Conservation (phyloP, 805 yeast species). For the Teunomyces panamensis region DNA sequence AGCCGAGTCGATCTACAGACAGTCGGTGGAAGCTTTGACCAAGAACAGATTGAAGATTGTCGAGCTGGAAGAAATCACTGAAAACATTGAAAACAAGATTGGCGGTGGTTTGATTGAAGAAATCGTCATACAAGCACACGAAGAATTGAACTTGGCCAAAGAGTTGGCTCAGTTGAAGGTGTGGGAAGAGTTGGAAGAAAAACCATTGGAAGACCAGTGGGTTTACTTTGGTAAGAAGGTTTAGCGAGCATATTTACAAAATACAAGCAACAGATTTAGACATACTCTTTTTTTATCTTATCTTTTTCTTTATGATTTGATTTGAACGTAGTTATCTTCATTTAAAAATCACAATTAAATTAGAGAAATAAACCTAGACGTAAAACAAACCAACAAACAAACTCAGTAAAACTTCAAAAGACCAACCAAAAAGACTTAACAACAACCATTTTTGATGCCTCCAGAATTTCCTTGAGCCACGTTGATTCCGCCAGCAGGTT, state of each 20-base stretch:
- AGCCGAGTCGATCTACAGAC: conserved; percentile 67
- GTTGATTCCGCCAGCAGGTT: conserved; percentile 35
- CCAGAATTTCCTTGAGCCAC: conserved; percentile 31
- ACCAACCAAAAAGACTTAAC: conserved; percentile 20
- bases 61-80: conserved; percentile 56
- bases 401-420: neutral
- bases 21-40: conserved; percentile 70
- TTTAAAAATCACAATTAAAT: conserved; percentile 2
- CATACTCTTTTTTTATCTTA: neutral
- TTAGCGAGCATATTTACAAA: conserved; percentile 17
- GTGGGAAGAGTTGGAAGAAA: conserved; percentile 81
- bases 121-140: conserved; percentile 76
- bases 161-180: conserved; percentile 64
- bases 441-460: conserved; percentile 35
- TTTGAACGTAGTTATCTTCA: neutral
- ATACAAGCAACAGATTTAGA: neutral
- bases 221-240: conserved; percentile 68
- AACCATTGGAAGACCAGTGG: conserved; percentile 83
- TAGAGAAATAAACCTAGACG: conserved; percentile 3
- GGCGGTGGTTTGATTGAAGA: conserved; percentile 87
- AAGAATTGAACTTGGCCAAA: conserved; percentile 66
- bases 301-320: neutral
- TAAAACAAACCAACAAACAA: neutral
- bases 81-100: conserved; percentile 66
- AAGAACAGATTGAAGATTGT: conserved; percentile 66